Base-by-base conservation (phyloP, 352 stramenopile species). In the Peronosclerospora sorghi region DNA sequence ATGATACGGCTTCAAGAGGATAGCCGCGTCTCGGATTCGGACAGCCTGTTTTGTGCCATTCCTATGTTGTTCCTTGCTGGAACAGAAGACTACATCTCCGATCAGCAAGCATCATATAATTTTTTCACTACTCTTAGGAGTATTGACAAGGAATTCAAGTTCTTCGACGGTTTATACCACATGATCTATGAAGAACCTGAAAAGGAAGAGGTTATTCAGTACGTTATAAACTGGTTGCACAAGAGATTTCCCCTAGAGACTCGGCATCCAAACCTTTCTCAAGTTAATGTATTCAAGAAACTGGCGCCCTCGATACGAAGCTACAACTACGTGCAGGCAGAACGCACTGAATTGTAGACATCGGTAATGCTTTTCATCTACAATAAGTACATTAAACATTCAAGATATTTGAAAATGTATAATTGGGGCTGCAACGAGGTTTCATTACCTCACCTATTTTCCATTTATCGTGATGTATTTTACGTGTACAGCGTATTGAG, bases 181-280 rank as follows among this genome's bases (percentile, higher is more conserved):
- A 76, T 68, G 53, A 54, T 85, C 27, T 83, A 73, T 43, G 61
- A 83, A 35, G 73, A 83, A 24, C 66, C 66, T 1, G 69, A 80
- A 54, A 56, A 59, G 14, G 68, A 82, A 14, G 56, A 70, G 4
- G 73, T 84, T 14, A 34, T 82, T 13, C 41, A 62, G 6, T 61
- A 79, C 42, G 32, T 77, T 14, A 51, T 49, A n/a, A 45, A 57
- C 5, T 84, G 72, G 62, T 37, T 72, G 29, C 45, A 55, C 32
- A 45, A 45, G 36, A 37, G 61, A 17, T 71, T 71, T 27, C 48
- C 53, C 19, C 35, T 67, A 15, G 53, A 63, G 41, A 59, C 57
- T n/a, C 57, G 57, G 12, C 57, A 59, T 10, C 43, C 51, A 8
- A 61, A 48, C 14, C 29, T 50, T 15, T 48, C 42, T 10, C 48